Evolutionary conservation across 495 filamentous ascomycete genomes (phyloP).

Genomic region (Tetracladium setigerum): DNA sequence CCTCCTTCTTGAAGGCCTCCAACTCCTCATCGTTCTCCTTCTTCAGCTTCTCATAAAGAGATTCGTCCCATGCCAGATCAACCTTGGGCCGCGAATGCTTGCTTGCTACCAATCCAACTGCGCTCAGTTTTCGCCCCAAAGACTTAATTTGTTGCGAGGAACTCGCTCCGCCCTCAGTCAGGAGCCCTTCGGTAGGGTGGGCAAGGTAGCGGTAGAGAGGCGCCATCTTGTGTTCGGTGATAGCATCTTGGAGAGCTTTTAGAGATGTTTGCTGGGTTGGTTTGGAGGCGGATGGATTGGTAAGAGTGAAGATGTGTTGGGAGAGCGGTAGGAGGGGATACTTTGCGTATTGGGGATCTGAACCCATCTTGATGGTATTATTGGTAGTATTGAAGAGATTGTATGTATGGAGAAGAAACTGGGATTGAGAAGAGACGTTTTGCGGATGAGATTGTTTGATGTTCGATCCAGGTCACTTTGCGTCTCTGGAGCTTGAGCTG

Average conservation of each 20-base stretch:
- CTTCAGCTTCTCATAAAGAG: conserved; percentile 74
- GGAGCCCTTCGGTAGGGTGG: conserved; percentile 84
- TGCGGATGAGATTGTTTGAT: not conserved
- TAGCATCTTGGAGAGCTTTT: conserved; percentile 86
- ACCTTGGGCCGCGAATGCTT: conserved; percentile 52
- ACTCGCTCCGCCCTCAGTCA: conserved; percentile 65
- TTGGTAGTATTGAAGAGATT: not conserved
- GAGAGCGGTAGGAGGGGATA: conserved; percentile 87
- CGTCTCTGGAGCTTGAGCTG: not conserved
- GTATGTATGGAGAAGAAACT: not conserved
- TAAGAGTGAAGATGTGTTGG: conserved; percentile 95
- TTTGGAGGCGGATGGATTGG: conserved; percentile 71
- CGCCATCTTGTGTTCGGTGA: conserved; percentile 90
- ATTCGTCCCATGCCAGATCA: conserved; percentile 82
- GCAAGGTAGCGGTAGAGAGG: conserved; percentile 93
- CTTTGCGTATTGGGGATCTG: conserved; percentile 93
- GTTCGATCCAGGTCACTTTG: not conserved
- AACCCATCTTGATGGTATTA: conserved; percentile 62
- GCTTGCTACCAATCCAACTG: conserved; percentile 66
- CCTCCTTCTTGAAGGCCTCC: conserved; percentile 86
- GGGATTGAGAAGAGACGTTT: not conserved
- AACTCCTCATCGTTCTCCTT: conserved; percentile 88
- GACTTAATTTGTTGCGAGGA: conserved; percentile 48
- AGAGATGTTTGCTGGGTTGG: conserved; percentile 62
- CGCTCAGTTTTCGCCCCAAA: conserved; percentile 46